Percentiles rank a stretch among this genome's conserved stretches.
phyloP scores from a whole-genome alignment of 306 rosid genomes.

The Castanea crenata region DNA sequence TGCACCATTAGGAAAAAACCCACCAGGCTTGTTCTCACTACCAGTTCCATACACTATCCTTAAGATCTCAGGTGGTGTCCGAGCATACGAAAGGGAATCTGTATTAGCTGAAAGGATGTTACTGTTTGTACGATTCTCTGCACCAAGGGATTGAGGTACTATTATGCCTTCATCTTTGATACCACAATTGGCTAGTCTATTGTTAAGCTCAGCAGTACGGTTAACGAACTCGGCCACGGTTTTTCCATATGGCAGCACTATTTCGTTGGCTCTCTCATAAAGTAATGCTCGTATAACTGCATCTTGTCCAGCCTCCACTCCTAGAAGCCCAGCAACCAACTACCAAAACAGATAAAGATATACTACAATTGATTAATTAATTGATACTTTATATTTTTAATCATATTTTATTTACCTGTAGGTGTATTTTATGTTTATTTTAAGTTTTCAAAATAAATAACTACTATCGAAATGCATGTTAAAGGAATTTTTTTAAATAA shows the following conservation, averaged over 20 bases:
- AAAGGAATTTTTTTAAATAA: no score
- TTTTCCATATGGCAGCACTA: slow-evolving; percentile 17
- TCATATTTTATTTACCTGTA: no score
- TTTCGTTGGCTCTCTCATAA: neutral
- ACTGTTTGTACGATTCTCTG: slow-evolving; percentile 17
- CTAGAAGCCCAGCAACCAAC: slow-evolving; percentile 26
- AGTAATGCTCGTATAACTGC: slow-evolving; percentile 21
- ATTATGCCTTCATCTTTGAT: slow-evolving; percentile 30
- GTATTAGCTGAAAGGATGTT: slow-evolving; percentile 23
- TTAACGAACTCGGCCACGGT: slow-evolving; percentile 27
- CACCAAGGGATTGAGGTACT: slow-evolving; percentile 20
- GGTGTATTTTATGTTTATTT: no score
- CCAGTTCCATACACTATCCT: slow-evolving; percentile 23
- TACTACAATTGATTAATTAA: no score
- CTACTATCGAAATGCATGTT: no score
- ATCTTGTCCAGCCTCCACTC: slow-evolving; percentile 28
- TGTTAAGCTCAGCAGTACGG: neutral
- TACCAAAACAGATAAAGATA: neutral
- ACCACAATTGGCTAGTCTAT: slow-evolving; percentile 19
- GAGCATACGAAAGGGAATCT: slow-evolving; percentile 19
- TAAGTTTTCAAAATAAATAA: no score
- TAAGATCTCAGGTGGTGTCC: slow-evolving; percentile 18
- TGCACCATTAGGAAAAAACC: slow-evolving; percentile 25
- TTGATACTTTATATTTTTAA: no score
- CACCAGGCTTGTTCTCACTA: slow-evolving; percentile 20